A percentile compares a stretch with the other conserved stretches of the same genome.
Evolutionary conservation across 139 green algal genomes (phyloP).

Genomic region (Spirogloea muscicola): DNA sequence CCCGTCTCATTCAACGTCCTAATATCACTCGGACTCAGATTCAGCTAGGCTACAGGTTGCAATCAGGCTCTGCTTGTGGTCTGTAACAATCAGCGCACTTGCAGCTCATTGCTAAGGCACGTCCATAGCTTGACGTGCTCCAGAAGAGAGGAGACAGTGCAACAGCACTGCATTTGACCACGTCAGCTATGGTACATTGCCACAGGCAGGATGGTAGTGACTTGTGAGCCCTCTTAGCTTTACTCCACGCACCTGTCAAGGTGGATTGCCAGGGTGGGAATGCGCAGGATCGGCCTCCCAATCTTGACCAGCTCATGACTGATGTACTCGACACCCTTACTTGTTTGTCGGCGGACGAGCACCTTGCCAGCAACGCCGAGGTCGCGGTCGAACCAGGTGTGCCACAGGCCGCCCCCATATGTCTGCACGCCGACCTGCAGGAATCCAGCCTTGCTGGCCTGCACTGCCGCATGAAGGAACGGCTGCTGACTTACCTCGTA

Average conservation of each 20-base stretch:
- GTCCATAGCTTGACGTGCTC: too few species aligned
- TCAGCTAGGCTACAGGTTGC: too few species aligned
- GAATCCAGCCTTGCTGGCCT: constrained; percentile 59
- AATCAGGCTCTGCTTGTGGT: too few species aligned
- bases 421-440: constrained; percentile 78
- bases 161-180: too few species aligned
- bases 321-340: too few species aligned
- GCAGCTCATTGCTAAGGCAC: too few species aligned
- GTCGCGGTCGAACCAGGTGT: constrained; percentile 98
- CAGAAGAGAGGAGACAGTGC: too few species aligned
- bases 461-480: too few species aligned
- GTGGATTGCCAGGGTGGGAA: constrained; percentile 76
- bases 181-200: too few species aligned
- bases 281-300: constrained; percentile 44
- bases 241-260: constrained; percentile 56
- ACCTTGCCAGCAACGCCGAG: constrained; percentile 71
- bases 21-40: neutral
- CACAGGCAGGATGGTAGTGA: too few species aligned
- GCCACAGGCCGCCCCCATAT: constrained; percentile 93
- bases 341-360: constrained; percentile 26
- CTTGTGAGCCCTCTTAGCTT: neutral
- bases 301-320: constrained; percentile 27
- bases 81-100: too few species aligned
- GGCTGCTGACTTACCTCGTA: too few species aligned
- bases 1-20: constrained; percentile 50